Base-by-base conservation (phyloP, 306 rosid species). In the Gleditsia sinensis region DNA sequence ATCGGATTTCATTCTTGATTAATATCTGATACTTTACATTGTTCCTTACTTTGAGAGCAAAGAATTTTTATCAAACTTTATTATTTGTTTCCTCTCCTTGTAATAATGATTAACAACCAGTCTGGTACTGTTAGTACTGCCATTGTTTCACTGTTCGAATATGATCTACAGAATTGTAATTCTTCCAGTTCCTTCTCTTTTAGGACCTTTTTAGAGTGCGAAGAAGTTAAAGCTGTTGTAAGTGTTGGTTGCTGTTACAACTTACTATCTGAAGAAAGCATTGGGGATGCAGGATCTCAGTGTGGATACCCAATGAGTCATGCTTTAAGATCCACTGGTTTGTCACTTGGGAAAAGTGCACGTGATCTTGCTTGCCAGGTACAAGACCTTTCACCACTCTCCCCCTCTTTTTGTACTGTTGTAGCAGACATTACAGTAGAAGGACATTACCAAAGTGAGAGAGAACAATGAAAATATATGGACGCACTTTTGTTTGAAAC, bases 361-460 rank as follows among this genome's bases (percentile, higher is more conserved):
- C 86, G 90, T 8, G 97, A 91, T 81, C 97, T 94, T 79, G 97
- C 98, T 78, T 94, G 97, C 78, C 97, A 94, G 96, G 98, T 91
- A 83, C 23, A 19, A 11, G 68, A 39, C 54, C 33, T 50, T 59
- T 46, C 54, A 55, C 63, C 59, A 57, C 25, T 67, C 55, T 39
- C 25, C n/a, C 54, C 7, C 39, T 56, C 67, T 21, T 32, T 70
- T 1, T 4, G 13, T 8, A 53, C 46, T 42, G 24, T 60, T 32
- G 43, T 27, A 12, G 75, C 68, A 23, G 59, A 48, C 67, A 49
- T 32, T 54, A 27, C 10, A 27, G 16, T 37, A 54, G 23, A 62
- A 37, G 28, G 37, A 28, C 25, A 20, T 37, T 23, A 43, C 56
- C 28, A 61, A 34, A 49, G 7, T 60, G 62, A 61, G 34, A 14